Evolutionary conservation across 2,329 filamentous ascomycete genomes (phyloP).

Genomic region (Fusarium buharicum): DNA sequence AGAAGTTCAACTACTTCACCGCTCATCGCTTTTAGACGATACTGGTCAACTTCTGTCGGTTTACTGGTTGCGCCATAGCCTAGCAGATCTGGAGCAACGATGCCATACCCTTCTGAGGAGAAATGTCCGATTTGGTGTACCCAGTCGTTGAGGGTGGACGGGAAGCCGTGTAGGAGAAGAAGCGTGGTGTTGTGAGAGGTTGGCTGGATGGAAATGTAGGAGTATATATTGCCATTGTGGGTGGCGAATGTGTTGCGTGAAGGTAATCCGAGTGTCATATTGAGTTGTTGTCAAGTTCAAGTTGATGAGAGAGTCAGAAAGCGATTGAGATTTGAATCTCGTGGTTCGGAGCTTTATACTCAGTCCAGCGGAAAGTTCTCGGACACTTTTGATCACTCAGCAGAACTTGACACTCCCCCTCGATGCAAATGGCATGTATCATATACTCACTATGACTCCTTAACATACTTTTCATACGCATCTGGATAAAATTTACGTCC

Average conservation of each 20-base stretch:
- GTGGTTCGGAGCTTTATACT: conserved; percentile 19
- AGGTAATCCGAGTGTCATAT: conserved; percentile 22
- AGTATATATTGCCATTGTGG: conserved; percentile 41
- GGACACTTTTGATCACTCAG: conserved; percentile 37
- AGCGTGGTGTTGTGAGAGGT: conserved; percentile 48
- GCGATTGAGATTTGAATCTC: not conserved
- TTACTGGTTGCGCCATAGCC: conserved; percentile 53
- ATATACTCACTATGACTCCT: conserved; percentile 44
- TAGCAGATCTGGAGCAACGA: conserved; percentile 56
- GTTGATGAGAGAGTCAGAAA: not conserved
- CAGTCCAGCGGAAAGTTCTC: conserved; percentile 41
- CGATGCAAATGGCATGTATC: not conserved
- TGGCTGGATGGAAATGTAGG: conserved; percentile 46
- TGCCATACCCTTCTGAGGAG: conserved; percentile 52
- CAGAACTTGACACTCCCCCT: not conserved
- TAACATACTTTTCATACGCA: conserved; percentile 60
- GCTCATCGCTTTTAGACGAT: conserved; percentile 48
- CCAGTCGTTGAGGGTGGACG: conserved; percentile 59
- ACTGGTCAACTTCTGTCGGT: conserved; percentile 43
- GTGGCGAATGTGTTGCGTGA: conserved; percentile 25
- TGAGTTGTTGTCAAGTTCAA: not conserved
- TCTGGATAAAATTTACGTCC: conserved; percentile 59
- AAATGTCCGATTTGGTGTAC: conserved; percentile 51
- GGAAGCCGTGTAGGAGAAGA: conserved; percentile 61
- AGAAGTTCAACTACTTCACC: conserved; percentile 51